Evolutionary conservation across 352 stramenopile genomes (phyloP).

Genomic region (Elongisporangium prolatum): DNA sequence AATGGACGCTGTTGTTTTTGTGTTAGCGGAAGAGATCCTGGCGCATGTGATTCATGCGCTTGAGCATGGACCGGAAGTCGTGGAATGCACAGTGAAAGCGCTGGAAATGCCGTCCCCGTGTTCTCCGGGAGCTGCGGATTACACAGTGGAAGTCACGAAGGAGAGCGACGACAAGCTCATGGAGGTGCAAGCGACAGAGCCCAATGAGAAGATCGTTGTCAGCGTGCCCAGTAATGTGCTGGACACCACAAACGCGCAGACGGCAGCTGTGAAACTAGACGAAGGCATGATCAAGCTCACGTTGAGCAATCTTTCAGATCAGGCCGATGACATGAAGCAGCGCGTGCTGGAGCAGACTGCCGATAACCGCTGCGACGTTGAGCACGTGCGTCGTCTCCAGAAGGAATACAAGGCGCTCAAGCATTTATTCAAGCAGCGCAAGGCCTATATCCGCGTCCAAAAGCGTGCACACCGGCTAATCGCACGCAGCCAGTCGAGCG

Average conservation of each 20-base stretch:
- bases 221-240: background rate
- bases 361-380: constrained; percentile 14
- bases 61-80: background rate
- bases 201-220: background rate
- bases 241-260: background rate
- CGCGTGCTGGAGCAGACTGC: background rate
- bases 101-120: background rate
- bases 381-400: constrained; percentile 22
- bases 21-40: background rate
- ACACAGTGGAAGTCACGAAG: background rate
- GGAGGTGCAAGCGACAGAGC: constrained; percentile 4
- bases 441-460: constrained; percentile 25
- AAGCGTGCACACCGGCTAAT: constrained; percentile 30
- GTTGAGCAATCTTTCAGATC: background rate
- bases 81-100: background rate
- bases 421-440: constrained; percentile 28
- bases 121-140: background rate
- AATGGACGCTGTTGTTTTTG: background rate
- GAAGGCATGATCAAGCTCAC: background rate
- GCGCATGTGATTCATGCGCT: background rate
- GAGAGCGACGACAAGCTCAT: constrained; percentile 1
- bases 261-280: background rate
- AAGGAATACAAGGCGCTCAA: constrained; percentile 36
- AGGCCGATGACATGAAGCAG: background rate
- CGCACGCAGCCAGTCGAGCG: constrained; percentile 10